A percentile compares a stretch with the other conserved stretches of the same genome.
Evolutionary conservation across 306 rosid genomes (phyloP).

Genomic region (Castanea crenata): DNA sequence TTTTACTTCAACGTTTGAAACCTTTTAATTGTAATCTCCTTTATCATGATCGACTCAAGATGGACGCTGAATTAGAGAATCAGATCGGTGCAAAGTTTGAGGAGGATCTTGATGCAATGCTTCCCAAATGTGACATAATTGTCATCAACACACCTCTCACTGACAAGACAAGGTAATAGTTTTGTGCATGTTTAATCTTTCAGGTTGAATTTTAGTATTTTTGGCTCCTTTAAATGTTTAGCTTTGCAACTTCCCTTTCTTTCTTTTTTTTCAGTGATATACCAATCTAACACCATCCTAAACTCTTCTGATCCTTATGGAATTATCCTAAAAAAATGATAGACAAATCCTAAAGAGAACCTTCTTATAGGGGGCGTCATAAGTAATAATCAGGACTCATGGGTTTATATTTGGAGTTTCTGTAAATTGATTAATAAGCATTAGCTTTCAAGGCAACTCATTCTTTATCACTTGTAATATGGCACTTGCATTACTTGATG

Average conservation of each 20-base stretch:
- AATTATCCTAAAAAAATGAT: not conserved
- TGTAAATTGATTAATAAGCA: too few species aligned
- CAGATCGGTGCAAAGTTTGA: constrained; percentile 80
- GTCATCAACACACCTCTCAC: constrained; percentile 93
- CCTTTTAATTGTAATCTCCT: constrained; percentile 89
- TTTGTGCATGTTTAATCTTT: not conserved
- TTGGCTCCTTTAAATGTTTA: not conserved
- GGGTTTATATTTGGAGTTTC: too few species aligned
- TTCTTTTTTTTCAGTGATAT: not conserved
- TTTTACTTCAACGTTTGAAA: constrained; percentile 83
- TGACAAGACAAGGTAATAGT: constrained; percentile 75
- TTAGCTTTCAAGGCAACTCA: not conserved
- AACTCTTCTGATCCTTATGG: not conserved
- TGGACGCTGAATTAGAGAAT: constrained; percentile 70
- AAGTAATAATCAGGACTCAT: too few species aligned
- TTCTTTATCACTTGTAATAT: not conserved
- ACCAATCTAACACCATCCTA: not conserved
- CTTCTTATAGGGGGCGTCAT: too few species aligned
- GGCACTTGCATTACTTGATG: not conserved
- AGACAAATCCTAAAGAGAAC: not conserved
- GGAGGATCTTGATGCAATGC: constrained; percentile 94
- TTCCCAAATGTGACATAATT: constrained; percentile 86
- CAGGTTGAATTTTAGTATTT: not conserved
- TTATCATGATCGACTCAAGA: constrained; percentile 77
- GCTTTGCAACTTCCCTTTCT: not conserved